Conservation (phyloP, 2,329 filamentous ascomycete genomes). For the Podosphaera fusca region DNA sequence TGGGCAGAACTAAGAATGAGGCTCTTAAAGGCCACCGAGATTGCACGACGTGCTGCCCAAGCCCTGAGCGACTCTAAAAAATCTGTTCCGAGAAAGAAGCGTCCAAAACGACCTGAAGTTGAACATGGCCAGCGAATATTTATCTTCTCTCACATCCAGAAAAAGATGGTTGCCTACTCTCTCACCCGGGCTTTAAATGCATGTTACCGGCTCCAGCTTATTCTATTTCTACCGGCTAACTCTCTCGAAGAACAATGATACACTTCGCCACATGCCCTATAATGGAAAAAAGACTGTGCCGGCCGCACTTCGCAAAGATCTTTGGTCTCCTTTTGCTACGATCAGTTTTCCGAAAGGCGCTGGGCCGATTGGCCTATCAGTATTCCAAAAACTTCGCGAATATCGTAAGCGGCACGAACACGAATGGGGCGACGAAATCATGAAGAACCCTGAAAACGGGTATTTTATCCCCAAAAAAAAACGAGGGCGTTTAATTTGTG, state of each 20-base stretch:
- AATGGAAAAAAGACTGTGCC: constrained; percentile 45
- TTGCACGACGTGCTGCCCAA: constrained; percentile 3
- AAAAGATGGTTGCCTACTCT: constrained; percentile 20
- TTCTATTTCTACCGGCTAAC: background rate
- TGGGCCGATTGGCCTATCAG: constrained; percentile 30
- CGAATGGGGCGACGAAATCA: constrained; percentile 29
- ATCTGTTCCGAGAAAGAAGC: background rate
- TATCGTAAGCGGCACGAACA: constrained; percentile 39
- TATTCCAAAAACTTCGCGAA: constrained; percentile 41
- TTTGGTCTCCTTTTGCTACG: constrained; percentile 37
- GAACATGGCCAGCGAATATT: constrained; percentile 18
- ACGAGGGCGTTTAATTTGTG: constrained; percentile 29
- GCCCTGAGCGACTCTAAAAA: constrained; percentile 1
- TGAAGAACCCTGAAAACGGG: constrained; percentile 10
- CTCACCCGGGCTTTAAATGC: constrained; percentile 17
- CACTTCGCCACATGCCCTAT: constrained; percentile 35
- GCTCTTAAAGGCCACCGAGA: background rate
- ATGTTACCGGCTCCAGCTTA: constrained; percentile 1
- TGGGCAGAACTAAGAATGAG: background rate
- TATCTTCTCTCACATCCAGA: constrained; percentile 19
- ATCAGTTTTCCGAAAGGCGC: constrained; percentile 31
- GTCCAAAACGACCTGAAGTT: constrained; percentile 5
- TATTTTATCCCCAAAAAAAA: constrained; percentile 14
- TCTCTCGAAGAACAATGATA: constrained; percentile 19
- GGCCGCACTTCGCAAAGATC: constrained; percentile 39